Evolutionary conservation across 345 rosid species (phyloP).

Genomic region (Arabidopsis arenosa): DNA sequence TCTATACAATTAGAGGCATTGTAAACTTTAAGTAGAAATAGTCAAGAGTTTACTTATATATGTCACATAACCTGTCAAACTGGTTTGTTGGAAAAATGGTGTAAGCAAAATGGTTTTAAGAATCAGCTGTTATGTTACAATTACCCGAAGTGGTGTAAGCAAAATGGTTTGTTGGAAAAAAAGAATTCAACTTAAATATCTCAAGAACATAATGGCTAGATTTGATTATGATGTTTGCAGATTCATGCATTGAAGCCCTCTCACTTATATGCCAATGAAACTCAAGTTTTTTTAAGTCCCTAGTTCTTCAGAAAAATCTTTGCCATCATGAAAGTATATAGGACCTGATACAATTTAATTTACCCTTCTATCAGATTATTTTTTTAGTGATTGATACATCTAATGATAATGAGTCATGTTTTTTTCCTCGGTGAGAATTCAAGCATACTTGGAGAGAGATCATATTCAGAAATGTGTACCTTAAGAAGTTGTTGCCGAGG

Average conservation of each 20-base stretch:
- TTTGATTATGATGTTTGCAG: not conserved
- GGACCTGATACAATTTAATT: not conserved
- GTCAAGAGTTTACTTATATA: no score
- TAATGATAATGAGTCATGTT: not conserved
- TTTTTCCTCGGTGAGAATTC: not conserved
- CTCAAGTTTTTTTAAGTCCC: not conserved
- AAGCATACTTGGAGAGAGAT: not conserved
- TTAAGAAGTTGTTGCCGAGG: not conserved
- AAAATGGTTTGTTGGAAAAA: no score
- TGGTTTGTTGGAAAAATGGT: no score
- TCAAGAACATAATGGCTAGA: no score
- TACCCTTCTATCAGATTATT: not conserved
- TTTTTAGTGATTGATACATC: not conserved
- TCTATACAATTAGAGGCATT: no score
- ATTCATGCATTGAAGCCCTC: not conserved
- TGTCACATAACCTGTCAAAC: no score
- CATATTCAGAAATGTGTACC: slow-evolving; percentile 3
- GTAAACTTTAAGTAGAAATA: no score
- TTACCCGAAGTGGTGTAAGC: no score
- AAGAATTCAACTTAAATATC: no score
- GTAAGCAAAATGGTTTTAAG: no score
- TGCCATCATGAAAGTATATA: not conserved
- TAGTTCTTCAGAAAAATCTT: not conserved
- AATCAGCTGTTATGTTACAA: no score
- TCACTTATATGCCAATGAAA: not conserved